phyloP scores from a whole-genome alignment of 495 filamentous ascomycete genomes.

The Penicillium nucicola region DNA sequence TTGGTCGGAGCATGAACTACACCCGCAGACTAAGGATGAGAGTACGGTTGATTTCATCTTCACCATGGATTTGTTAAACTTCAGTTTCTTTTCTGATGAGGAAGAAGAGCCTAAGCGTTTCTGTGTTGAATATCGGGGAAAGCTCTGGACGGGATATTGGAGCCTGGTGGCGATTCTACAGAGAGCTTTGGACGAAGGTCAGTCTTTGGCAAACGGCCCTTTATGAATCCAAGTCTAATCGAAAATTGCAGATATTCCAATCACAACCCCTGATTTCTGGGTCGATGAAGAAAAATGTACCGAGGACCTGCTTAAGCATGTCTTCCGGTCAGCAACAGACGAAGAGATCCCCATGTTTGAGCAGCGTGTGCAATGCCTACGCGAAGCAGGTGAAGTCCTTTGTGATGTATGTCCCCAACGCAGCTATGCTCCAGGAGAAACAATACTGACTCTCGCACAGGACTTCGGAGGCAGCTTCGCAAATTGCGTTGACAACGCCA shows the following conservation, averaged over 20 bases:
- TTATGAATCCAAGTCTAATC: slow-evolving; percentile 1
- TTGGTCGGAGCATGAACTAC: slow-evolving; percentile 89
- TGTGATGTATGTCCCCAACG: slow-evolving; percentile 61
- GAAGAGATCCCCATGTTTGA: slow-evolving; percentile 84
- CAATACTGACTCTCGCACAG: slow-evolving; percentile 35
- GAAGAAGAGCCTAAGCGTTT: slow-evolving; percentile 62
- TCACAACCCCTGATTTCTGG: slow-evolving; percentile 89
- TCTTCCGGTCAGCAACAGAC: slow-evolving; percentile 82
- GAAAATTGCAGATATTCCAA: slow-evolving; percentile 66
- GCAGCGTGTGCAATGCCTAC: slow-evolving; percentile 73
- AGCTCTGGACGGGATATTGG: slow-evolving; percentile 91
- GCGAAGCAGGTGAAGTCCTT: slow-evolving; percentile 81
- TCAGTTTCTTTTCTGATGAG: slow-evolving; percentile 87
- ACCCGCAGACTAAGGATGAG: slow-evolving; percentile 76
- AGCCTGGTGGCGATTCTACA: slow-evolving; percentile 84
- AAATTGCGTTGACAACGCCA: slow-evolving; percentile 71
- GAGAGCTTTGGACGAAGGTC: slow-evolving; percentile 86
- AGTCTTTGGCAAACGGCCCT: slow-evolving; percentile 15
- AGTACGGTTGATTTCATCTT: slow-evolving; percentile 87
- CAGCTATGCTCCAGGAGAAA: background rate
- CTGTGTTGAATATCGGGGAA: slow-evolving; percentile 73
- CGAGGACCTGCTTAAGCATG: slow-evolving; percentile 64
- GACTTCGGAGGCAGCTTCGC: slow-evolving; percentile 73
- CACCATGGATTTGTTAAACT: slow-evolving; percentile 94
- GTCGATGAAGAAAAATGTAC: slow-evolving; percentile 72